Conservation (phyloP, 257 asterid genomes). For the Solanum ossicruentum region DNA sequence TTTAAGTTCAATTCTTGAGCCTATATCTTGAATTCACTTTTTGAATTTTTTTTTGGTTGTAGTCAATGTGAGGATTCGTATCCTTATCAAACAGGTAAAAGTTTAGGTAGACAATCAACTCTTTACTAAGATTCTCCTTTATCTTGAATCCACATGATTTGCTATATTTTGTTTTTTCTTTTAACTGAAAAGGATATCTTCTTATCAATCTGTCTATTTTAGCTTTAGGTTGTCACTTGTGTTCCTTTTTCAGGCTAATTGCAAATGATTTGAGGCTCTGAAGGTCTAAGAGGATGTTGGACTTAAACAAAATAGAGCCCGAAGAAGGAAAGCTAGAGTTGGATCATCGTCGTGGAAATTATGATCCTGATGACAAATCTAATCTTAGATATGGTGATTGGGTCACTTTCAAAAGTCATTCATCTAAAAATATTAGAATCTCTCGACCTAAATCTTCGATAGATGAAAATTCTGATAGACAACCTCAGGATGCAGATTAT, state of each 20-base stretch:
- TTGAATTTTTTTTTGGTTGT: no score
- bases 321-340: slow-evolving; percentile 10
- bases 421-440: slow-evolving; percentile 16
- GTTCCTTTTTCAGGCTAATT: not conserved
- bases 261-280: not conserved
- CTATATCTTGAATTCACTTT: not conserved
- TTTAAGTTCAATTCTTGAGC: not conserved
- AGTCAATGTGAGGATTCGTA: not conserved
- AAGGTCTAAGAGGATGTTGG: slow-evolving; percentile 18
- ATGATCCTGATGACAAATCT: slow-evolving; percentile 5
- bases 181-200: no score
- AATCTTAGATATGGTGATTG: slow-evolving; percentile 1
- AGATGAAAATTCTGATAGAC: not conserved
- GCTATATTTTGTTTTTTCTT: no score
- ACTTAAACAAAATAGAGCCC: slow-evolving; percentile 5
- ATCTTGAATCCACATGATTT: no score
- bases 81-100: not conserved
- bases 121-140: no score
- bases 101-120: no score
- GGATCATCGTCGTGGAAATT: not conserved
- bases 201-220: no score
- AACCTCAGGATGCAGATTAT: slow-evolving; percentile 92
- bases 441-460: not conserved
- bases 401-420: slow-evolving; percentile 4
- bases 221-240: no score